Evolutionary conservation across 2,329 filamentous ascomycete species (phyloP).

Genomic region (Penicillium sp.): DNA sequence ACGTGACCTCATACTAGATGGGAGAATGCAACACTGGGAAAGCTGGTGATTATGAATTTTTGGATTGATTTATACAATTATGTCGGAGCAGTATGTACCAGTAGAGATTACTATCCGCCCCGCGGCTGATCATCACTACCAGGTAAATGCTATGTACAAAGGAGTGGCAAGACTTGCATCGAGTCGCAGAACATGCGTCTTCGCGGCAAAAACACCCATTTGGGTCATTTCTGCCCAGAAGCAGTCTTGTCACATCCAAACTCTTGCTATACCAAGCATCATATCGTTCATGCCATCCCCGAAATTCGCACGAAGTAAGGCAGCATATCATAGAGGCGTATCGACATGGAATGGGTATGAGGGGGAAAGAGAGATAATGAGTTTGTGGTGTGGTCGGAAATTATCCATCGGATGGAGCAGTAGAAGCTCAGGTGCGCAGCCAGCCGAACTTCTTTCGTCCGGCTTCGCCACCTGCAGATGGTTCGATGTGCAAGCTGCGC

Average conservation of each 20-base stretch:
- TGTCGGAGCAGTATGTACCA: slow-evolving; percentile 14
- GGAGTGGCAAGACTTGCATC: too few relatives aligned
- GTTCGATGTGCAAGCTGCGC: slow-evolving; percentile 52
- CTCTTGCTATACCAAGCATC: slow-evolving; percentile 11
- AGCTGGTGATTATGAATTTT: not conserved
- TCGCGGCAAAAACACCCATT: too few relatives aligned
- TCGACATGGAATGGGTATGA: slow-evolving; percentile 21
- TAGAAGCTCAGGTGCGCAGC: slow-evolving; percentile 32
- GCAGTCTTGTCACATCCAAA: slow-evolving; percentile 11
- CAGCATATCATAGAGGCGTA: slow-evolving; percentile 24
- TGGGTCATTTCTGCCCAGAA: not conserved
- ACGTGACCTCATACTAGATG: slow-evolving; percentile 6
- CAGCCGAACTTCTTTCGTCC: slow-evolving; percentile 42
- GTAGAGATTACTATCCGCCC: slow-evolving; percentile 9
- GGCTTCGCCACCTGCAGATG: slow-evolving; percentile 38
- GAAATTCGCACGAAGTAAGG: slow-evolving; percentile 7
- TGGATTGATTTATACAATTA: too few relatives aligned
- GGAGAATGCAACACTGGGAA: not conserved
- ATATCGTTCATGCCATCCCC: slow-evolving; percentile 10
- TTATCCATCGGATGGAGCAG: not conserved
- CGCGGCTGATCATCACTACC: slow-evolving; percentile 7
- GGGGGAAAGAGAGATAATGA: slow-evolving; percentile 1
- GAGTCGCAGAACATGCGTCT: too few relatives aligned
- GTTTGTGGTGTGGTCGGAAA: not conserved
- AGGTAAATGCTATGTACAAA: slow-evolving; percentile 15